Evolutionary conservation across 202 grass and related monocot genomes (phyloP).

Genomic region (Digitaria exilis): DNA sequence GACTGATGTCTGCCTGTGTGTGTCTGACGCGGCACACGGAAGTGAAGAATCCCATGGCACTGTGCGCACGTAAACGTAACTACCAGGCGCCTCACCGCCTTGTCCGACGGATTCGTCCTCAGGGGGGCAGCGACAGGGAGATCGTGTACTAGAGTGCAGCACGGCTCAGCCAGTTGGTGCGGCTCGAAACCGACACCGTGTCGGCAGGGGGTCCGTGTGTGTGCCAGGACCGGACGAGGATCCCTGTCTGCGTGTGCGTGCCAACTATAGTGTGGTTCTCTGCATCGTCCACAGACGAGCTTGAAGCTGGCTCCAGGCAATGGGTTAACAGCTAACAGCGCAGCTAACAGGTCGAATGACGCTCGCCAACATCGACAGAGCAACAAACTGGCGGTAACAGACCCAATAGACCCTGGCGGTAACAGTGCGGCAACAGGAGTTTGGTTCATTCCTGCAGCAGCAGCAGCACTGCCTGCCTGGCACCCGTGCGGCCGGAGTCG

Average conservation of each 20-base stretch:
- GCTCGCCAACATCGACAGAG: too few species aligned
- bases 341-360: too few species aligned
- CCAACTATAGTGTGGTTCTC: too few species aligned
- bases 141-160: not conserved
- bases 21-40: not conserved
- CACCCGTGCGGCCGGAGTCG: not conserved
- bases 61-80: not conserved
- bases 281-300: too few species aligned
- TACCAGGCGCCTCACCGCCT: not conserved
- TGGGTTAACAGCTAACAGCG: too few species aligned
- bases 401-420: too few species aligned
- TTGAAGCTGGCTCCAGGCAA: too few species aligned
- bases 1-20: too few species aligned
- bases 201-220: too few species aligned
- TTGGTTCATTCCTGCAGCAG: too few species aligned
- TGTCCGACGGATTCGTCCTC: not conserved
- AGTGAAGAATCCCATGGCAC: not conserved
- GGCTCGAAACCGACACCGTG: not conserved
- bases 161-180: not conserved
- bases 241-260: too few species aligned
- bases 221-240: not conserved
- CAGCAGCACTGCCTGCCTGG: not conserved
- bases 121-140: not conserved
- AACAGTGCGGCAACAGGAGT: not conserved
- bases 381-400: too few species aligned